Evolutionary conservation across 495 filamentous ascomycete species (phyloP).

Genomic region (Neurospora sp.): DNA sequence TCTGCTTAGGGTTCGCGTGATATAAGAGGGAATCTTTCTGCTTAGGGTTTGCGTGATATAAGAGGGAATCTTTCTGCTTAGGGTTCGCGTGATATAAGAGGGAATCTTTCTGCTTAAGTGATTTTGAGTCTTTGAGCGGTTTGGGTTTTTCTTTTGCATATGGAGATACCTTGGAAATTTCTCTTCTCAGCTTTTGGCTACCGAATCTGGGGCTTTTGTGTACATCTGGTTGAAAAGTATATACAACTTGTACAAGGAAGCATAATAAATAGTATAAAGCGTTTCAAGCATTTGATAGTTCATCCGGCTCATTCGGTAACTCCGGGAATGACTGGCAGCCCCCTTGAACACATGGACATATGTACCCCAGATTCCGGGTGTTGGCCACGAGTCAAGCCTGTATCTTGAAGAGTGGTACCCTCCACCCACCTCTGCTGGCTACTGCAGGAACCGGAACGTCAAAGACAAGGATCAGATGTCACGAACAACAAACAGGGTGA

Average conservation of each 20-base stretch:
- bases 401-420: not conserved
- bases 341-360: not conserved
- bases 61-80: not conserved
- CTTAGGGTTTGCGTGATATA: not conserved
- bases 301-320: not conserved
- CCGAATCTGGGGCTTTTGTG: not conserved
- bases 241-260: not conserved
- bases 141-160: slow-evolving; percentile 31
- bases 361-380: not conserved
- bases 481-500: not conserved
- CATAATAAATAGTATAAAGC: not conserved
- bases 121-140: slow-evolving; percentile 45
- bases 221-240: not conserved
- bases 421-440: not conserved
- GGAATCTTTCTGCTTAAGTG: slow-evolving; percentile 11
- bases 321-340: not conserved
- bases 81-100: not conserved
- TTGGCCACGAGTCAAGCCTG: not conserved
- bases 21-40: not conserved
- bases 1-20: not conserved
- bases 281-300: not conserved
- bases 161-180: not conserved
- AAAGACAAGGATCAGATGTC: not conserved
- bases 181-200: not conserved
- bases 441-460: not conserved